Percentiles rank a stretch among this genome's conserved stretches.
Conservation (phyloP, 1,284 basidiomycete genomes). For the Ustilago loliicola region DNA sequence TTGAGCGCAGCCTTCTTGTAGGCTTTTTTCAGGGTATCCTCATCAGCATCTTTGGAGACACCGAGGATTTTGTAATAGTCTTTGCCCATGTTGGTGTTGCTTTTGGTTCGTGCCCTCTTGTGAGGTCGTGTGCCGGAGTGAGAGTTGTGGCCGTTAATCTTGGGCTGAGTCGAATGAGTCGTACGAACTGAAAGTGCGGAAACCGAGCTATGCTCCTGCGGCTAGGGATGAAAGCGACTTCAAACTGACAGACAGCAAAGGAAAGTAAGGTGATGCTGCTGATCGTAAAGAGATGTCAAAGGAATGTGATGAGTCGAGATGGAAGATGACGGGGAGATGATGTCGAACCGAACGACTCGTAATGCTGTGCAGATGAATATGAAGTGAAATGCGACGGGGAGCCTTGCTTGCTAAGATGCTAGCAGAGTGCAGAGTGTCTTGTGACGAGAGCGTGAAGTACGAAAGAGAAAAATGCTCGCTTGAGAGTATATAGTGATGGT, state of each 20-base stretch:
- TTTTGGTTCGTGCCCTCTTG: conserved; percentile 39
- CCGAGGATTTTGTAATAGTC: conserved; percentile 70
- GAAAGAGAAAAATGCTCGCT: background rate
- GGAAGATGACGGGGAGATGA: background rate
- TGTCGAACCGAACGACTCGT: background rate
- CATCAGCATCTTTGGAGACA: conserved; percentile 64
- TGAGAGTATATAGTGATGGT: conserved; percentile 1
- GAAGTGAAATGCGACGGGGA: background rate
- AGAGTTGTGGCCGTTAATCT: conserved; percentile 15
- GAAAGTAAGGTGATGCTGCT: background rate
- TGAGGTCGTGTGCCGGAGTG: conserved; percentile 20
- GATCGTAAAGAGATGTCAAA: background rate
- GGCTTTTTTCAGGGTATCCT: conserved; percentile 68
- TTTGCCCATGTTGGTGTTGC: conserved; percentile 60
- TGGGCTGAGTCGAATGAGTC: conserved; percentile 9
- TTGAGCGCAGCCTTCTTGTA: conserved; percentile 77
- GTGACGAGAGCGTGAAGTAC: background rate
- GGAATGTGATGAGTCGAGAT: background rate
- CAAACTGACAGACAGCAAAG: background rate
- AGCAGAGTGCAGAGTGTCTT: background rate
- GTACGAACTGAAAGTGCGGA: background rate
- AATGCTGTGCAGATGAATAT: background rate
- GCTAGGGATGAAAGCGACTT: background rate
- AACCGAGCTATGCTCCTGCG: background rate
- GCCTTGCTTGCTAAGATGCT: background rate